A percentile compares a stretch with the other conserved stretches of the same genome.
phyloP scores from a whole-genome alignment of 768 basidiomycete species.

The Sistotremastrum niveocremeum region DNA sequence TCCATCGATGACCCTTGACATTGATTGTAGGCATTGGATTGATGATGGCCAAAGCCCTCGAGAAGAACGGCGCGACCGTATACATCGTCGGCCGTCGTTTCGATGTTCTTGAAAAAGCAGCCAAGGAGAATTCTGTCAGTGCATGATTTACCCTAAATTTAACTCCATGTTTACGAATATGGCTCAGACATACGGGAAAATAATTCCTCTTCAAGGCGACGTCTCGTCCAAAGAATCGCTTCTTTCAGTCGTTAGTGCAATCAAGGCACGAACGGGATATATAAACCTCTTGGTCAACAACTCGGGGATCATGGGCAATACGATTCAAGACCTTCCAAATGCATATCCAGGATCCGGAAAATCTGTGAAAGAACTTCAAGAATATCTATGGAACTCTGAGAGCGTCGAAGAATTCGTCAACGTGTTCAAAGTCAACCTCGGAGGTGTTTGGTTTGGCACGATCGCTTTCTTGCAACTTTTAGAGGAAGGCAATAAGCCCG shows the following conservation, averaged over 20 bases:
- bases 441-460: conserved; percentile 16
- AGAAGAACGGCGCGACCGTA: conserved; percentile 18
- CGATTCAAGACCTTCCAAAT: background rate
- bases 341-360: background rate
- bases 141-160: background rate
- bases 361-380: conserved; percentile 3
- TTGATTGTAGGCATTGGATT: conserved; percentile 12
- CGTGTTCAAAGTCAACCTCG: conserved; percentile 5
- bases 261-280: conserved; percentile 51
- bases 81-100: conserved; percentile 15
- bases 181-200: conserved; percentile 2
- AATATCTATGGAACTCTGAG: conserved; percentile 1
- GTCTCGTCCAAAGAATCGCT: conserved; percentile 48
- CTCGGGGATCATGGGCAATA: conserved; percentile 46
- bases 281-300: conserved; percentile 69
- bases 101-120: conserved; percentile 7
- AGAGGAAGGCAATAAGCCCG: conserved; percentile 14
- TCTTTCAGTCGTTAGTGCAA: conserved; percentile 34
- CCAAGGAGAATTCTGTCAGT: conserved; percentile 5
- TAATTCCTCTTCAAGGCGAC: conserved; percentile 43
- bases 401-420: background rate
- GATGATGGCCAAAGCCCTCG: conserved; percentile 17
- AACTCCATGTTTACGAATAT: background rate
- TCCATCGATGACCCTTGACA: background rate
- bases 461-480: conserved; percentile 23